Evolutionary conservation across 352 stramenopile genomes (phyloP), one percentile per base, ranked within the genome.

Genomic region (Chrysophaeum taylorii): DNA sequence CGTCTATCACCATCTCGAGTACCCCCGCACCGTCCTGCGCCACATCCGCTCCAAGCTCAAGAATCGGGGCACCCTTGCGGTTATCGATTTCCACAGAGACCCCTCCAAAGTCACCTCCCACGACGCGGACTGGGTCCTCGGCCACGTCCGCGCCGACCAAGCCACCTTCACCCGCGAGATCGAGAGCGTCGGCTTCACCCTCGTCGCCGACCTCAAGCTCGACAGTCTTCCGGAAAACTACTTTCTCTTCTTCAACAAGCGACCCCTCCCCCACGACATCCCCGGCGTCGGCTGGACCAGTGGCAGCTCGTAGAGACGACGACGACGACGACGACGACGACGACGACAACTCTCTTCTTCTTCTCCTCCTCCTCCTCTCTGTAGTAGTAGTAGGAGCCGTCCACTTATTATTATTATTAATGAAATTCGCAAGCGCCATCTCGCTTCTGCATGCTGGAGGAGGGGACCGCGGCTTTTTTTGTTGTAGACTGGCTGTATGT

Each of bases 1-100:
- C 41, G 69, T 73, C 29, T 73, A 73, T 39, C 69, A 73, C 69
- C 69, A 73, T 39, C 35, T 73, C n/a, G 54, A 54, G 35, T 73
- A 70, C 36, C 69, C 69, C 39, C 37, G 50, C 0, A 70, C 69
- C 0, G 31, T 73, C 45, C 69, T 73, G 43, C 45, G 43, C 27
- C 38, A 64, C 2, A 2, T 48, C 2, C 69, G 57, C 7, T n/a
- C 29, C 37, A 45, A 45, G 16, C 69, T 73, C 37, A 64, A 63
- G 36, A 38, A 38, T 9, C 39, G 52, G 23, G 69, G 69, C 38
- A 9, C 37, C 12, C 69, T 73, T 35, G 69, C 70, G 12, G 25
- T 70, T 2, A 53, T 73, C 36, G 69, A 73, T 45, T 73, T 73
- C 29, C 69, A 73, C 48, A 53, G 69, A 23, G 69, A 73, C 50